phyloP scores from a whole-genome alignment of 805 yeast species.

The Candida insectalens region DNA sequence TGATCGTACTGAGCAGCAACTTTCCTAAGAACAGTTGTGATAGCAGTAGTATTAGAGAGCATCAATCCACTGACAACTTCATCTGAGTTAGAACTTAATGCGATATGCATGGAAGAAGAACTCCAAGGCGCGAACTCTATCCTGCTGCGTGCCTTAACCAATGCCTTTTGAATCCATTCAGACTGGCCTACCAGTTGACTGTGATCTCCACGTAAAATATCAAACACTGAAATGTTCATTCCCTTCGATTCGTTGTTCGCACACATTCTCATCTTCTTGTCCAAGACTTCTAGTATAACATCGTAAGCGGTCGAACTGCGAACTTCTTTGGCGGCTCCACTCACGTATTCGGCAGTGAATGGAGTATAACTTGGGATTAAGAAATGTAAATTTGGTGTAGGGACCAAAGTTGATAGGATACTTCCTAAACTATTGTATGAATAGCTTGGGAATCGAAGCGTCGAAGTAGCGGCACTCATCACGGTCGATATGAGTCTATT shows the following conservation, averaged over 20 bases:
- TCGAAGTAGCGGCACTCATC: conserved; percentile 76
- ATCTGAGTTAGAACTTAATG: conserved; percentile 67
- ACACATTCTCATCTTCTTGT: conserved; percentile 71
- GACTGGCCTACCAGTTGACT: conserved; percentile 34
- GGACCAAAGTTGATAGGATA: conserved; percentile 71
- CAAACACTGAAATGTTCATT: conserved; percentile 57
- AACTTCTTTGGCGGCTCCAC: conserved; percentile 42
- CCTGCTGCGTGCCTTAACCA: conserved; percentile 52
- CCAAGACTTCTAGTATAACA: conserved; percentile 70
- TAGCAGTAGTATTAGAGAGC: conserved; percentile 74
- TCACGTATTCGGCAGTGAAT: conserved; percentile 59
- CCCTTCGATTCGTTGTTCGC: conserved; percentile 18
- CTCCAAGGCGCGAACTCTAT: conserved; percentile 81
- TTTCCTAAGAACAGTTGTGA: conserved; percentile 54
- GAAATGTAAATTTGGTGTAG: conserved; percentile 78
- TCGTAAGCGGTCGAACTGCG: conserved; percentile 76
- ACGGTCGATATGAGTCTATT: conserved; percentile 82
- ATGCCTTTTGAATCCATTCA: conserved; percentile 59
- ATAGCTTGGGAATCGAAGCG: conserved; percentile 85
- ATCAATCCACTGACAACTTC: conserved; percentile 63
- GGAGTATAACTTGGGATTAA: conserved; percentile 67
- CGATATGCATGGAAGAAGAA: conserved; percentile 68
- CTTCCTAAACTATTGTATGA: conserved; percentile 82
- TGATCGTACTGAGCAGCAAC: conserved; percentile 72
- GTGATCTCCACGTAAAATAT: conserved; percentile 56